Base-by-base conservation (phyloP, 108 stramenopile species). In the Cyclostephanos invisitatus region DNA sequence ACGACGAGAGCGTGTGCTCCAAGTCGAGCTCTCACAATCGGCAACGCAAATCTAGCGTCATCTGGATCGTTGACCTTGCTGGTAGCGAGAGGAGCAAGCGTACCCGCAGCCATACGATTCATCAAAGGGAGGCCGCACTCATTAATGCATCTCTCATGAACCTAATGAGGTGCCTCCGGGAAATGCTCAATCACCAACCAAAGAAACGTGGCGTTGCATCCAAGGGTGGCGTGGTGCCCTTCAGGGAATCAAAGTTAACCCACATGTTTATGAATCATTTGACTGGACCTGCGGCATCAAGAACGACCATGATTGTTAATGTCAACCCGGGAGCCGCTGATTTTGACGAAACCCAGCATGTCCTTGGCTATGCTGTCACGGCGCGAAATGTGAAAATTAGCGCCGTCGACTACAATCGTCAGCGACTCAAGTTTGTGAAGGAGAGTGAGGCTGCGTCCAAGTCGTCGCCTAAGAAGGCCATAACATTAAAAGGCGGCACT, bases 101-200 rank as follows among this genome's bases (percentile, higher is more conserved):
- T 28, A 97, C 97, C 4, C 82, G 80, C 3, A 88, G 94, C 9
- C 63, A 84, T 10, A 71, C 83, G 67, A 67, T 78, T n/a, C 90
- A 93, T 8, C 97, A 97, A 81, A 91, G 94, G 73, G 99, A 99
- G 75, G 97, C 99, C 11, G 78, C 88, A 14, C 67, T 83, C 18
- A 99, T 99, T 81, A 99, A 99, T 88, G 88, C 89, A 46, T 94
- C 92, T 29, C 77, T 99, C n/a, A 97, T 96, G 94, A 97, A 94
- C 25, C 85, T 99, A 21, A 97, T 96, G 97, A 83, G 94, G 42
- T 99, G 99, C 75, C 82, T 99, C 22, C 90, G 90, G 27, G 83
- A 83, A 44, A 86, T 97, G 88, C 86, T 91, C 2, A 78, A 91
- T 58, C 88, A 90, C 50, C 78, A 86, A 21, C 50, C 72, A 7